Conservation (phyloP, 2,329 filamentous ascomycete genomes). For the Plectosphaerella cucumerina region DNA sequence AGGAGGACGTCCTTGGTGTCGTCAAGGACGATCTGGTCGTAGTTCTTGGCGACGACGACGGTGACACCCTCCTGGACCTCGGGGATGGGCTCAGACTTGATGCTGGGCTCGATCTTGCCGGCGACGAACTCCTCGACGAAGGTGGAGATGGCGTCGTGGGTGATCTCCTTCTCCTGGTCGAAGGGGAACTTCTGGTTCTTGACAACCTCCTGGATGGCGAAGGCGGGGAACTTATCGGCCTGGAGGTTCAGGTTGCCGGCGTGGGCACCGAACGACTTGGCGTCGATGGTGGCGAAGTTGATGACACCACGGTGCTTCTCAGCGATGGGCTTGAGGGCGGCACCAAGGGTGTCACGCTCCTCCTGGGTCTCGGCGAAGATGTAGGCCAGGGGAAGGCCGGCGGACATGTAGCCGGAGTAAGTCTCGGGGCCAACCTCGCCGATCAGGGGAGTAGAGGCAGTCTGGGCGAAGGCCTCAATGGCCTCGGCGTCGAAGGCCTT, state of each 20-base stretch:
- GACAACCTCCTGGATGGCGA: slow-evolving; percentile 91
- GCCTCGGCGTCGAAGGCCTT: slow-evolving; percentile 78
- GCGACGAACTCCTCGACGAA: slow-evolving; percentile 83
- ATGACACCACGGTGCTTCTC: slow-evolving; percentile 89
- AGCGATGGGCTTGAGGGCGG: slow-evolving; percentile 78
- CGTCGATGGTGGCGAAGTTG: slow-evolving; percentile 98
- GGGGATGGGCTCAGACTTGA: slow-evolving; percentile 97
- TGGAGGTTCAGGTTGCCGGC: slow-evolving; percentile 96
- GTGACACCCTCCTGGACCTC: slow-evolving; percentile 90
- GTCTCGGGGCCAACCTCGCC: slow-evolving; percentile 97
- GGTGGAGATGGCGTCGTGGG: slow-evolving; percentile 62
- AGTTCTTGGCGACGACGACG: slow-evolving; percentile 84
- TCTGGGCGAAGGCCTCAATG: slow-evolving; percentile 80
- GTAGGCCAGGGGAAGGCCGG: slow-evolving; percentile 90
- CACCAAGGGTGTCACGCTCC: slow-evolving; percentile 76
- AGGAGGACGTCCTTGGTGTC: slow-evolving; percentile 95
- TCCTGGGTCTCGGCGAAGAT: slow-evolving; percentile 93
- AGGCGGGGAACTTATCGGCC: slow-evolving; percentile 90
- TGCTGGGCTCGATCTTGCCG: slow-evolving; percentile 89
- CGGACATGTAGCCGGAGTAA: slow-evolving; percentile 84
- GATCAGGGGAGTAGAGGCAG: slow-evolving; percentile 80
- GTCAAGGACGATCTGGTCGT: slow-evolving; percentile 86
- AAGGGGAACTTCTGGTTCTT: slow-evolving; percentile 98
- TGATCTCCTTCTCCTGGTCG: slow-evolving; percentile 78
- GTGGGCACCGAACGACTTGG: slow-evolving; percentile 89